These are phyloP conservation scores for Eucalyptus melliodora DNA, from an alignment of 345 rosid species.

Conservation along the genomic window DNA sequence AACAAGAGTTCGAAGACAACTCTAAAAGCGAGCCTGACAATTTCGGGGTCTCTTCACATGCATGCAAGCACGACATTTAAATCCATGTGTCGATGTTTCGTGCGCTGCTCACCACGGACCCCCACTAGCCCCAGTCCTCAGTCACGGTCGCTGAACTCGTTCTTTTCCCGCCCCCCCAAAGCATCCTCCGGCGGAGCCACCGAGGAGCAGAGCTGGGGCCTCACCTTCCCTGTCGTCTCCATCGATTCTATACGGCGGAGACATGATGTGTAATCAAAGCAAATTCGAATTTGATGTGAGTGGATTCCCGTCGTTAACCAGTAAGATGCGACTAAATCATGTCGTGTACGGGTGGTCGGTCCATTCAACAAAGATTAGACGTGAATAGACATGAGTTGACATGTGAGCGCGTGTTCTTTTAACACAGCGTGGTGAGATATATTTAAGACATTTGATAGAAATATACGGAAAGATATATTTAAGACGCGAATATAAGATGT, in stretches of 20 bases:
- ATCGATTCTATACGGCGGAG: background rate
- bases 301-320: background rate
- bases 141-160: background rate
- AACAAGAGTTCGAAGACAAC: background rate
- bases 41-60: background rate
- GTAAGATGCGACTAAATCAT: background rate
- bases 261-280: background rate
- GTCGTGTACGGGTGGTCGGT: background rate
- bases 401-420: background rate
- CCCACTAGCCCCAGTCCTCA: background rate
- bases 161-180: background rate
- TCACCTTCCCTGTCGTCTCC: background rate
- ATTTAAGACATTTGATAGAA: background rate
- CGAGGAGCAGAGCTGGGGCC: background rate
- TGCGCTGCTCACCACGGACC: background rate
- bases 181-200: background rate
- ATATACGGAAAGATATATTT: background rate
- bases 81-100: background rate
- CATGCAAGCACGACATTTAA: background rate
- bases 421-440: background rate
- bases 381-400: background rate
- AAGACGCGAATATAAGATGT: fast-evolving
- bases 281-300: background rate
- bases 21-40: background rate
- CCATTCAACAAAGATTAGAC: background rate